Evolutionary conservation across 768 basidiomycete genomes (phyloP).

Genomic region (Lentinula edodes): DNA sequence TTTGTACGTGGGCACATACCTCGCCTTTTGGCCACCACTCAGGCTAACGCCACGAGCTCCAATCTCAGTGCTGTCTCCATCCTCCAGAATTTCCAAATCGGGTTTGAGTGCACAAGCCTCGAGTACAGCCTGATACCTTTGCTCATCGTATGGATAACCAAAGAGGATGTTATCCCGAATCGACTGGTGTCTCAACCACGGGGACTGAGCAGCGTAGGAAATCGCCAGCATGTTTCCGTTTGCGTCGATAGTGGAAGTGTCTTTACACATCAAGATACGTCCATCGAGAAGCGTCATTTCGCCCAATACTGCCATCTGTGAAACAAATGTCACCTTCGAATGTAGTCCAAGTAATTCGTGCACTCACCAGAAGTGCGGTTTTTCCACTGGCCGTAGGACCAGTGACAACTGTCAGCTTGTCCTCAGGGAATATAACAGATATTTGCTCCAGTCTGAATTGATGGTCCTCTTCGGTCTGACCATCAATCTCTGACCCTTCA

Average conservation of each 20-base stretch:
- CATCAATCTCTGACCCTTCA: constrained; percentile 16
- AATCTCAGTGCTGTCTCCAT: constrained; percentile 74
- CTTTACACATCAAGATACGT: constrained; percentile 61
- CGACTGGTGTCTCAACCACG: constrained; percentile 66
- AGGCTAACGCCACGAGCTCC: constrained; percentile 58
- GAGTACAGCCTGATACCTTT: constrained; percentile 70
- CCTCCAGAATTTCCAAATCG: constrained; percentile 80
- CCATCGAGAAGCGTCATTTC: constrained; percentile 58
- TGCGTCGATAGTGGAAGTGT: constrained; percentile 51
- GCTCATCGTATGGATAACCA: constrained; percentile 65
- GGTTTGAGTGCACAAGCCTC: constrained; percentile 78
- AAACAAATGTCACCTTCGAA: not conserved
- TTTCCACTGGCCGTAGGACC: constrained; percentile 83
- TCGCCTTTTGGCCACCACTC: constrained; percentile 79
- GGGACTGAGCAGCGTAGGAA: constrained; percentile 70
- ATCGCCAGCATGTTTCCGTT: constrained; percentile 57
- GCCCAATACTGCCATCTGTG: constrained; percentile 64
- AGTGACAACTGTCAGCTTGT: constrained; percentile 64
- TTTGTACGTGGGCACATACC: constrained; percentile 30
- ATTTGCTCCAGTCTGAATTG: constrained; percentile 68
- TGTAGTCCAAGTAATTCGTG: not conserved
- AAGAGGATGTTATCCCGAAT: constrained; percentile 82
- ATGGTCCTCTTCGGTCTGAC: constrained; percentile 29
- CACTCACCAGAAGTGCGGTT: constrained; percentile 64
- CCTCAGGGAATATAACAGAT: constrained; percentile 64